phyloP scores from a whole-genome alignment of 306 rosid genomes.

The Astragalus glycyphyllos region DNA sequence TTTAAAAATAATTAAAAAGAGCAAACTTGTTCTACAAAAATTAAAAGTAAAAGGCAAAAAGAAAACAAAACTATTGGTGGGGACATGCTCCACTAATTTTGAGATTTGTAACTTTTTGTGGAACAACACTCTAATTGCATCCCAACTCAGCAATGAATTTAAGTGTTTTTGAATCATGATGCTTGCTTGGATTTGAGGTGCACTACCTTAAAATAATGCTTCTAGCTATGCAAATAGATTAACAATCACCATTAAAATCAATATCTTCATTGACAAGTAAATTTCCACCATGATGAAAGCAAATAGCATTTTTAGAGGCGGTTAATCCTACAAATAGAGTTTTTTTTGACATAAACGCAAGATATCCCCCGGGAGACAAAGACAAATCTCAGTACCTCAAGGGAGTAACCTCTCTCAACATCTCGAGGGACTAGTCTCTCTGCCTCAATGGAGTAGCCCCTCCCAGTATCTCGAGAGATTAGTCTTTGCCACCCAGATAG shows the following conservation, averaged over 20 bases:
- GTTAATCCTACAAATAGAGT: too few relatives aligned
- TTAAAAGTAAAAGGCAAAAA: not conserved
- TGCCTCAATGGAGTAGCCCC: too few relatives aligned
- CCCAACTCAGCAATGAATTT: not conserved
- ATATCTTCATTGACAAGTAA: not conserved
- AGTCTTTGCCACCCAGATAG: too few relatives aligned
- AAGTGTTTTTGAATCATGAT: not conserved
- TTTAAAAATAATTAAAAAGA: too few relatives aligned
- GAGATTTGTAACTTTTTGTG: not conserved
- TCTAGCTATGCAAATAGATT: constrained; percentile 1
- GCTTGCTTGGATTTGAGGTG: not conserved
- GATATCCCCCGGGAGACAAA: too few relatives aligned
- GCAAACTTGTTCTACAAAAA: not conserved
- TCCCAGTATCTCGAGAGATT: too few relatives aligned
- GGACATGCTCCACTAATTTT: not conserved
- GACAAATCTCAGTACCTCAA: too few relatives aligned
- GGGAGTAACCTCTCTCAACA: too few relatives aligned
- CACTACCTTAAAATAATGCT: constrained; percentile 16
- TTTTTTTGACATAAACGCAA: too few relatives aligned
- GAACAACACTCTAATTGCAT: not conserved
- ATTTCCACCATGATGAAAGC: not conserved
- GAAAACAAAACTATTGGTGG: not conserved
- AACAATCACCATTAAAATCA: not conserved
- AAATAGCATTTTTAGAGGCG: too few relatives aligned
- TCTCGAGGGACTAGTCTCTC: too few relatives aligned